Base-by-base conservation (phyloP, 257 asterid genomes). In the Primulina tabacum region DNA sequence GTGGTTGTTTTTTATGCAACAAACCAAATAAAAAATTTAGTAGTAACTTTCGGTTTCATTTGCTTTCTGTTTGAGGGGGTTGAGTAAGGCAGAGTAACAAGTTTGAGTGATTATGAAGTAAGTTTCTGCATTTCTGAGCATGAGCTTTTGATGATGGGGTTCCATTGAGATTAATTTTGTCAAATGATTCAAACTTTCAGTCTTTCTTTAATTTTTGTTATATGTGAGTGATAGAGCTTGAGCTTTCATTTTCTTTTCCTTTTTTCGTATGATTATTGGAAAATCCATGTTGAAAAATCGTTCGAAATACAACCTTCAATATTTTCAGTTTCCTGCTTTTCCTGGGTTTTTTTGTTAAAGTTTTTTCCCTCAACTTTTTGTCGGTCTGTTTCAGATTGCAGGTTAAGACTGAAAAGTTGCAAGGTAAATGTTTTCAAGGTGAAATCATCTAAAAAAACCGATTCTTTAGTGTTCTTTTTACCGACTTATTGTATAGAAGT, bases 11-110 rank as follows among this genome's bases (percentile, higher is more conserved):
- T 24, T 24, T 24, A 4, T 32, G 24, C 24, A 21, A 21, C 24
- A 21, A 21, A 21, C 24, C 24, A 21, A 21, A 21, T 21, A 21
- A 21, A 21, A 21, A 21, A 21, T 0, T 21, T 21, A 0, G 24
- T 21, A 21, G 1, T 21, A 85, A 88, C 86, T 88, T 96, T 92
- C 86, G 94, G 89, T 88, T 88, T 87, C 78, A 12, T 40, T 65
- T 69, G 56, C 50, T 57, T 43, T 32, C 26, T 70, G 20, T 61
- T 79, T 77, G 32, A 40, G 56, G 56, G 18, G 57, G 71, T 66
- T 68, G 20, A 65, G 70, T 16, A 71, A 43, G 64, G 68, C 76
- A 72, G 73, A 50, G 70, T 35, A 67, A 21, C 33, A 60, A 37
- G 60, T 74, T 72, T 73, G 72, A 67, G 79, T 47, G 26, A 70